These are phyloP conservation scores for Aristolochia contorta DNA, from an alignment of 164 flowering plant species.

Conservation along the genomic window DNA sequence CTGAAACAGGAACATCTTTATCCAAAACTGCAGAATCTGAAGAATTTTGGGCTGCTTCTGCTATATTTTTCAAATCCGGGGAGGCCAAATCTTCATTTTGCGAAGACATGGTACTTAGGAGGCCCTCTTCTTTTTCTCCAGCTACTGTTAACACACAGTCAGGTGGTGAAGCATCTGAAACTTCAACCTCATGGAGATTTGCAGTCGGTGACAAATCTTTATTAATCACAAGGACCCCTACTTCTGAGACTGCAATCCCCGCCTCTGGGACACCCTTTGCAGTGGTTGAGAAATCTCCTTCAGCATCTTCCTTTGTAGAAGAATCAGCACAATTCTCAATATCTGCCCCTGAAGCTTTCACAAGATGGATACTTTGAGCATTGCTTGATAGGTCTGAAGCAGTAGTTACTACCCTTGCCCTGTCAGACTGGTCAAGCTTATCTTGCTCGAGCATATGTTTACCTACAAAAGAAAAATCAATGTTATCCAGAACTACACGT, in stretches of 20 bases:
- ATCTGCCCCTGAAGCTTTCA: constrained; percentile 19
- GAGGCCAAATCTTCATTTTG: constrained; percentile 20
- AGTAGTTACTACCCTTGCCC: constrained; percentile 19
- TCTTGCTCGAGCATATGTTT: constrained; percentile 17
- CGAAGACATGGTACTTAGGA: constrained; percentile 12
- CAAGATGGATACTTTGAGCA: constrained; percentile 12
- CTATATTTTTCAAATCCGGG: constrained; percentile 16
- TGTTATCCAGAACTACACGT: constrained; percentile 18
- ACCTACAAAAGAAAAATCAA: constrained; percentile 9
- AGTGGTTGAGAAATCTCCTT: constrained; percentile 16
- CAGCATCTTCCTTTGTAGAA: constrained; percentile 23
- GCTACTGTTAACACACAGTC: constrained; percentile 22
- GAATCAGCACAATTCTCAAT: constrained; percentile 21
- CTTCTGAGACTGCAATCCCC: constrained; percentile 15
- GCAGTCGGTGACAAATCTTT: constrained; percentile 10
- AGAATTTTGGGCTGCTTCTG: constrained; percentile 26
- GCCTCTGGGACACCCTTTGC: constrained; percentile 15
- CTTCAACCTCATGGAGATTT: constrained; percentile 19
- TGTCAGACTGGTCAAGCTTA: constrained; percentile 17
- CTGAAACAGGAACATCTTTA: constrained; percentile 17
- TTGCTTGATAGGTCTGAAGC: constrained; percentile 28
- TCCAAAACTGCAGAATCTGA: constrained; percentile 18
- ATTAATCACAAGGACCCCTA: constrained; percentile 15
- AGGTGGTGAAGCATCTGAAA: constrained; percentile 18
- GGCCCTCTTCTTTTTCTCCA: constrained; percentile 29